Evolutionary conservation across 2,329 filamentous ascomycete genomes (phyloP), one percentile per base, ranked within the genome.

Genomic region (Alternaria panax): DNA sequence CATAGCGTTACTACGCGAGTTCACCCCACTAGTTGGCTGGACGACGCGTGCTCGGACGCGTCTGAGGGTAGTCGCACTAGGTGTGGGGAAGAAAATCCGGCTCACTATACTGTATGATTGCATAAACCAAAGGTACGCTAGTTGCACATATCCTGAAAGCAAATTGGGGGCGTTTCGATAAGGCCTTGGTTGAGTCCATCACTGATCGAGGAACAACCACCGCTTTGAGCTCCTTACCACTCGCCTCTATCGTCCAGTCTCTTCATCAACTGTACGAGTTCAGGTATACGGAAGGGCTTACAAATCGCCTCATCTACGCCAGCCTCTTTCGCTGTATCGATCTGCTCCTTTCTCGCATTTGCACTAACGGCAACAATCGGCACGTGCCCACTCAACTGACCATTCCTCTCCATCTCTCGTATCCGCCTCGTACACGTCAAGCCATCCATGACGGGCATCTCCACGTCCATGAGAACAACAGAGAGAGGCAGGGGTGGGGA

Each of bases 241-340:
- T n/a, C 48, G 7, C 34, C 47, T 27, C 24, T 14, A 30, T 42
- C 7, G 18, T 40, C 57, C 22, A 57, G 24, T 30, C 53, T 30
- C 30, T 20, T 16, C 24, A 57, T 47, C 32, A 60, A 47, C 14
- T 12, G 46, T n/a, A 51, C 32, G 16, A 57, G n/a, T 22, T 58
- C 55, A 12, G 32, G 28, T 14, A 73, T 65, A 8, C 67, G 62
- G 73, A 93, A 93, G 4, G 91, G 91, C 72, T 94, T 94, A 7
- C 89, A 89, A 40, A 94, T 89, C 45, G 93, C 87, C 74, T 65
- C 63, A 53, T 75, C 70, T 66, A 74, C 72, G 2, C 72, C 72
- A 2, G 70, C 69, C 9, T 65, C 57, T 42, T 58, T 20, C 40
- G 57, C 57, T 47, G 14, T n/a, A 16, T 52, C 46, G 6, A 73